Evolutionary conservation across 352 stramenopile genomes (phyloP), one percentile per base, ranked within the genome.

Genomic region (Pelagophyceae sp.): DNA sequence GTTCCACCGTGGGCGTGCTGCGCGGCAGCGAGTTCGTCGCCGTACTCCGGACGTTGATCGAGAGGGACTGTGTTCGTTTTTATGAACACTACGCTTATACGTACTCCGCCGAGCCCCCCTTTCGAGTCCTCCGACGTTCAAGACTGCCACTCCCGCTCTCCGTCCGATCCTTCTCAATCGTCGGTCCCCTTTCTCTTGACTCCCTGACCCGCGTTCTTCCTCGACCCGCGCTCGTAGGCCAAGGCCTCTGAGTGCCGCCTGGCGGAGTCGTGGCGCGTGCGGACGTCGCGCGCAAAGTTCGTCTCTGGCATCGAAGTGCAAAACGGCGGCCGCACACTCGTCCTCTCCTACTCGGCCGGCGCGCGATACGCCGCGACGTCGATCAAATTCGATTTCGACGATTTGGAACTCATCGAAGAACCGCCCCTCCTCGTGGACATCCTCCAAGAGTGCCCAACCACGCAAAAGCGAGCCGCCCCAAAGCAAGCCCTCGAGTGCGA

Each of bases 61-160:
- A 74, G 67, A 11, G 3, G 15, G 67, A 37, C 35, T 74, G 67
- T 37, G 17, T 74, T 1, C 67, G 67, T 0, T 74, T 74, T n/a
- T 58, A 74, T 37, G 67, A 74, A n/a, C 67, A 74, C 67, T 58
- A 58, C 67, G 67, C 67, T 15, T 74, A 74, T 37, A 37, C 35
- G 1, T 74, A 60, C 37, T 11, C 20, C 20, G 35, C 67, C 38
- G 38, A 54, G 11, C 23, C 11, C 45, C 45, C 45, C 45, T 54
- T 54, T 23, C 45, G 45, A 11, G 23, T 54, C 11, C 45, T 11
- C 23, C 45, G 45, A 11, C 45, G 45, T 23, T 54, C 45, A 11
- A 11, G 45, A 11, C 45, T 54, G 11, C 45, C 45, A 23, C 45
- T 54, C 23, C 45, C 45, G 23, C 45, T 54, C 45, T 23, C 45